phyloP scores from a whole-genome alignment of 371 early-diverging fungal genomes.

The Fennellomyces sp. region DNA sequence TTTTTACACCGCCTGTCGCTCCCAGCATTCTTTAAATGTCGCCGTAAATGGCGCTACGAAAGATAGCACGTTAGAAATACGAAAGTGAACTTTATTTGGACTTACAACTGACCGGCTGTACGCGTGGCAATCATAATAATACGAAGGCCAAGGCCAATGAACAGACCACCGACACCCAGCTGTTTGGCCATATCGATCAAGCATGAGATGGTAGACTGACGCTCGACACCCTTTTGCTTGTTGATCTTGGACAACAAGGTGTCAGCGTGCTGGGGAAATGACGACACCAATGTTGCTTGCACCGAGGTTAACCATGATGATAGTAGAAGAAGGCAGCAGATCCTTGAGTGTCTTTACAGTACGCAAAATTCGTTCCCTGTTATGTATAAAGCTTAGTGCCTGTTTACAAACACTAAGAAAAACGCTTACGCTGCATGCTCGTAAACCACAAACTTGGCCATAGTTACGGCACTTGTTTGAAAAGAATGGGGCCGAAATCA shows the following conservation, averaged over 20 bases:
- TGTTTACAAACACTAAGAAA: not conserved
- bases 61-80: not conserved
- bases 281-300: slow-evolving; percentile 63
- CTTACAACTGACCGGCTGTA: slow-evolving; percentile 69
- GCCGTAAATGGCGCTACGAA: slow-evolving; percentile 49
- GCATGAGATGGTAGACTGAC: slow-evolving; percentile 60
- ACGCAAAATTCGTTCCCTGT: slow-evolving; percentile 53
- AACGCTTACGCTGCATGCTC: slow-evolving; percentile 55
- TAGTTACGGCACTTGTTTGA: slow-evolving; percentile 78
- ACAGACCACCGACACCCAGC: slow-evolving; percentile 66
- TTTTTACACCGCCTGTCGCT: slow-evolving; percentile 69
- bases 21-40: slow-evolving; percentile 74
- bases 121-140: slow-evolving; percentile 82
- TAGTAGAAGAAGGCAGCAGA: slow-evolving; percentile 43
- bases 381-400: not conserved
- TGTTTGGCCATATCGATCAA: slow-evolving; percentile 62
- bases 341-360: slow-evolving; percentile 56
- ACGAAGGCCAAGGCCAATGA: slow-evolving; percentile 76
- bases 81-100: slow-evolving; percentile 17
- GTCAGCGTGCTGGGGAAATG: slow-evolving; percentile 64
- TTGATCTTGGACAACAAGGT: slow-evolving; percentile 68
- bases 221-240: slow-evolving; percentile 69
- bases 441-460: slow-evolving; percentile 66
- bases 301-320: slow-evolving; percentile 52
- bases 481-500: slow-evolving; percentile 76